These are phyloP conservation scores for Chrysochromulina parva DNA, from an alignment of 78 protist genomes.

Conservation along the genomic window DNA sequence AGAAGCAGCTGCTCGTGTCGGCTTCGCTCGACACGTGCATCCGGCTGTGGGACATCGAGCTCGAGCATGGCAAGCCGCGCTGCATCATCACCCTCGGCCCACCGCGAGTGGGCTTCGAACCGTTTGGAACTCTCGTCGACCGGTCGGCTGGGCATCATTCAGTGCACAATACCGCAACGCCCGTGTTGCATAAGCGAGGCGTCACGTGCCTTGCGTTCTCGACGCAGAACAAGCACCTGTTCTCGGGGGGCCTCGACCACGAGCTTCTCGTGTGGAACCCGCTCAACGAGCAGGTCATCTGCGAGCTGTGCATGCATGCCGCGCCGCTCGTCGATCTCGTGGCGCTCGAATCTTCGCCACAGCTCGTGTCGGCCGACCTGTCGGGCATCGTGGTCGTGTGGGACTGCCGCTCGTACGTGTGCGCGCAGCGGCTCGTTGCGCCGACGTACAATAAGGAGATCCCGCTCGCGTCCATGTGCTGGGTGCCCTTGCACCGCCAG, in stretches of 20 bases:
- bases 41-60: too few relatives aligned
- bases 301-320: neutral
- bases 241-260: neutral
- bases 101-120: too few relatives aligned
- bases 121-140: too few relatives aligned
- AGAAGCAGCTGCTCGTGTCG: too few relatives aligned
- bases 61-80: too few relatives aligned
- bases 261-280: neutral
- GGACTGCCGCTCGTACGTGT: neutral
- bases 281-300: neutral
- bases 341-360: neutral
- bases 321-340: neutral
- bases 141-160: too few relatives aligned
- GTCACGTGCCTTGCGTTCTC: neutral
- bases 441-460: too few relatives aligned
- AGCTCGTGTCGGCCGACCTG: neutral
- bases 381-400: neutral
- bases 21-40: too few relatives aligned
- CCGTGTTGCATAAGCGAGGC: neutral
- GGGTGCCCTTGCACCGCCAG: neutral
- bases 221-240: neutral
- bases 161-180: too few relatives aligned
- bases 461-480: neutral
- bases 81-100: too few relatives aligned
- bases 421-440: neutral